Base-by-base conservation (phyloP, 306 rosid genomes). In the Dryas alaskensis region DNA sequence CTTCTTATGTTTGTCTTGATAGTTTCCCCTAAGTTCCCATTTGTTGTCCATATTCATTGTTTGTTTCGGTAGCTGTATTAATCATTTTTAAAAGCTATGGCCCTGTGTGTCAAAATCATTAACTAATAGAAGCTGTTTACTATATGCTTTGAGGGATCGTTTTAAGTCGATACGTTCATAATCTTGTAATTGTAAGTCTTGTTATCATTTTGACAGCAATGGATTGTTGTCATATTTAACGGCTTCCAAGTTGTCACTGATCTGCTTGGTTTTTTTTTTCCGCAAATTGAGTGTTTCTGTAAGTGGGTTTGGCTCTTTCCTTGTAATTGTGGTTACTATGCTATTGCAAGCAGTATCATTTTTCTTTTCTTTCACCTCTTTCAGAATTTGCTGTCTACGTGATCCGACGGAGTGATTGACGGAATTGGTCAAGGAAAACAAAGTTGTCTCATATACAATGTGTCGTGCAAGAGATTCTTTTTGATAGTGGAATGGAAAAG, bases 401-500 rank as follows among this genome's bases (percentile, higher is more conserved):
- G 72, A 67, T 65, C n/a, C 45, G 4, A 10, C 48, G 2, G 22
- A 49, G 57, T 19, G 22, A 19, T 19, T 19, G 22, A 19, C 22
- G 22, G 0, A 19, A 19, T 67, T 73, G 73, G 48, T 66, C 27
- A 47, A 72, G 53, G 74, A 65, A 64, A 77, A 78, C 72, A 12
- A 51, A 47, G 77, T 31, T 72, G 75, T 66, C 27, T 63, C 54
- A 3, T 46, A 27, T n/a, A 5, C 66, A 60, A 79, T 82, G 80
- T 62, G 72, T 72, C 37, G 55, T 83, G 75, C 63, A 61, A 81
- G 70, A 60, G 73, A 47, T 59, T 59, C 50, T 77, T 72, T 72
- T 50, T 76, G 58, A 60, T 73, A 65, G 81, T 79, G 74, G 52
- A 84, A 94, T 94, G 98, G 99, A 92, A 75, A 94, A 75, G 85